phyloP scores from a whole-genome alignment of 1,284 basidiomycete genomes.

The Psilocybe mexicana region DNA sequence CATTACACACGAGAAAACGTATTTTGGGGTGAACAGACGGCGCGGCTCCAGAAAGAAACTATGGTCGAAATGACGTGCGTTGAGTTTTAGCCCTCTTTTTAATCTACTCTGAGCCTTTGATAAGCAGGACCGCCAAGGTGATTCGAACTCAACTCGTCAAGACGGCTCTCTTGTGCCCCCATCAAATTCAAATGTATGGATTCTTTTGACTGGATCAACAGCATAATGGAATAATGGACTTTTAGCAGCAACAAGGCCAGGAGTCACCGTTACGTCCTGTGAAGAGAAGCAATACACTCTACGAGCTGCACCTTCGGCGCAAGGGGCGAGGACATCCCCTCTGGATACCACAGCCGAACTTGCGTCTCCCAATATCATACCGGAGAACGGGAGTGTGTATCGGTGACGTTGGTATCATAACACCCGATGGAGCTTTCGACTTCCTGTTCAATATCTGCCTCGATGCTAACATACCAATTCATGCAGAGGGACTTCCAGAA shows the following conservation, averaged over 20 bases:
- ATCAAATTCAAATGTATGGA: no score
- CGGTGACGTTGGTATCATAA: conserved; percentile 1
- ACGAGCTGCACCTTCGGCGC: not conserved
- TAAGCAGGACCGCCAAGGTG: no score
- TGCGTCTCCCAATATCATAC: not conserved
- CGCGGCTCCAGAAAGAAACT: no score
- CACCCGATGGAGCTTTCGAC: not conserved
- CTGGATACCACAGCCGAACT: conserved; percentile 1
- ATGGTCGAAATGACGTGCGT: no score
- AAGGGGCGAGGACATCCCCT: conserved; percentile 2
- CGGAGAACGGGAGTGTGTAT: not conserved
- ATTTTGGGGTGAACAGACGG: no score
- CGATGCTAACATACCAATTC: not conserved
- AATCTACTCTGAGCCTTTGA: no score
- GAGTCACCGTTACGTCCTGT: not conserved
- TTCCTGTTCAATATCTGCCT: conserved; percentile 1
- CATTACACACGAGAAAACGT: no score
- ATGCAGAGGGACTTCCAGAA: not conserved
- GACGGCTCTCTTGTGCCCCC: no score
- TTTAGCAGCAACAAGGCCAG: not conserved
- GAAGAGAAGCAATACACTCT: not conserved
- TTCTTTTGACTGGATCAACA: no score
- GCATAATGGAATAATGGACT: no score
- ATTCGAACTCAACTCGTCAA: no score
- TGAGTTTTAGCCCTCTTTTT: no score